Percentiles rank a stretch among this genome's conserved stretches.
Conservation (phyloP, 179 eudicot species). For the Amaranthus tricolor region DNA sequence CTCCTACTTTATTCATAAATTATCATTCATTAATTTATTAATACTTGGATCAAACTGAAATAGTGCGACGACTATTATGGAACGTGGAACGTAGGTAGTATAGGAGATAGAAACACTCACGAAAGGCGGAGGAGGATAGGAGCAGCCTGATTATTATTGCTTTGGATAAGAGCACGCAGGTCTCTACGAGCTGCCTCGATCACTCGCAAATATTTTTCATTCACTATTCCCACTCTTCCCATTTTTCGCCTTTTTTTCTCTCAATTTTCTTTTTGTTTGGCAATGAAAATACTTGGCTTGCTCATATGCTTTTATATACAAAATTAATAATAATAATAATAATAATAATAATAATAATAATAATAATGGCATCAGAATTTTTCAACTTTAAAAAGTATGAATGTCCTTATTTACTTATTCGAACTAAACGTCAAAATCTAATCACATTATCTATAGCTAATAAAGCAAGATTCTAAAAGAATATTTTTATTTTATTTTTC, state of each 20-base stretch:
- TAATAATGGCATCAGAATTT: background rate
- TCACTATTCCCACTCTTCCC: constrained; percentile 24
- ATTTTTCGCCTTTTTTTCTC: background rate
- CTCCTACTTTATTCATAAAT: too few species aligned
- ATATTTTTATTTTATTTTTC: too few species aligned
- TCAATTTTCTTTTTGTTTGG: background rate
- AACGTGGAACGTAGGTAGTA: too few species aligned
- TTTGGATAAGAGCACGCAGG: constrained; percentile 50
- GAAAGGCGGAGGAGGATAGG: constrained; percentile 67
- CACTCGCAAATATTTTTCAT: constrained; percentile 38
- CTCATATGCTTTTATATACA: background rate
- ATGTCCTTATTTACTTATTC: too few species aligned
- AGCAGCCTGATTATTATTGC: constrained; percentile 42
- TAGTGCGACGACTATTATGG: too few species aligned
- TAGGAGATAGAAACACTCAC: constrained; percentile 35
- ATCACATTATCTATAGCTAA: background rate
- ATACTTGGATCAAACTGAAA: too few species aligned
- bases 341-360: too few species aligned
- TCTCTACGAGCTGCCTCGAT: constrained; percentile 49
- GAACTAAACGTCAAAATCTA: background rate
- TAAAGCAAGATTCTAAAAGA: background rate
- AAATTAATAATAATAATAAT: too few species aligned
- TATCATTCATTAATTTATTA: too few species aligned
- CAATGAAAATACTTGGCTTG: too few species aligned
- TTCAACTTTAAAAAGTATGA: background rate